Base-by-base conservation (phyloP, 2,329 filamentous ascomycete species). In the Stachybotrys chartarum region DNA sequence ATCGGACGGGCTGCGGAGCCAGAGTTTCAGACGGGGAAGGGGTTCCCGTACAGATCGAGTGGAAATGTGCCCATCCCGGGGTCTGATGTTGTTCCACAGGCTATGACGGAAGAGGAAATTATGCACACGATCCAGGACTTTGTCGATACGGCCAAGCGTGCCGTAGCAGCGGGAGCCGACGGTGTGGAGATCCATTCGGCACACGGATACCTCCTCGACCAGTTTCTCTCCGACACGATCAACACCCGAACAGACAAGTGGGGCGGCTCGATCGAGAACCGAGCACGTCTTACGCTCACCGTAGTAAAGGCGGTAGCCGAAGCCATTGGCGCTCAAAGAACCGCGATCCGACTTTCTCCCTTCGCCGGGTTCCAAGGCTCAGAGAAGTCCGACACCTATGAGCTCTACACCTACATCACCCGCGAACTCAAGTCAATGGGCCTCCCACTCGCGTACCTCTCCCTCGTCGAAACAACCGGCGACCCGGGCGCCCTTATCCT, bases 101-200 rank as follows among this genome's bases (percentile, higher is more conserved):
- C 78, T 24, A 81, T 91, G 80, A 85, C 79, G 0, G 74, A 81
- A 52, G 70, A 78, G 2, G 86, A 90, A 30, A 91, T 91, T 56
- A 72, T 81, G 57, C 67, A 76, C 6, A 74, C 83, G 57, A 87
- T 89, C 69, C 66, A 66, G 3, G 81, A 81, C 1, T 90, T 79
- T 69, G 79, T 76, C 1, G 76, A 73, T 0, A 77, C 79, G 1
- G 73, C 78, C 1, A 75, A 77, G 58, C 74, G 80, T 31, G 78
- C 86, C 0, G 67, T 88, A 1, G 66, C 82, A n/a, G 76, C 78
- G 39, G 88, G 88, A 0, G 85, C 86, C 51, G 87, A 91, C 64
- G 83, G 82, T 16, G 82, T 91, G 55, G 86, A 90, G 62, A 68
- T 75, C 17, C 74, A 78, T 60, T 73, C 64, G 7, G 78, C 78